A percentile compares a stretch with the other conserved stretches of the same genome.
These are phyloP conservation scores for Hericium alpestre DNA, from an alignment of 768 basidiomycete genomes.

Conservation along the genomic window DNA sequence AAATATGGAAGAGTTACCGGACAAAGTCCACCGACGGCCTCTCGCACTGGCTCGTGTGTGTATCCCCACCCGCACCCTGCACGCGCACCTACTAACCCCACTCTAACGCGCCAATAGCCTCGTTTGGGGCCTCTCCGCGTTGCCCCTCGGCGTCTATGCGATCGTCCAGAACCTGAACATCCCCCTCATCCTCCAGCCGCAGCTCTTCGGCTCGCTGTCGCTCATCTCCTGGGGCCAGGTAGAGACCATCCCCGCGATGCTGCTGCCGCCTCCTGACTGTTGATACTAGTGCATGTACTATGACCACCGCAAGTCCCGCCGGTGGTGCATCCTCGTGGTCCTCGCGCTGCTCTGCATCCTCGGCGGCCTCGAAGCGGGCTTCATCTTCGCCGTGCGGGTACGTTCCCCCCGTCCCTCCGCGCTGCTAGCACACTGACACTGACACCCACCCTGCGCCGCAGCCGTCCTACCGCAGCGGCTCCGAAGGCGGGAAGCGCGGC, in stretches of 20 bases:
- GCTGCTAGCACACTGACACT: not conserved
- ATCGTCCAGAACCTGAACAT: slow-evolving; percentile 58
- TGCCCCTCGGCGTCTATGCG: slow-evolving; percentile 59
- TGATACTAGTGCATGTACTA: slow-evolving; percentile 56
- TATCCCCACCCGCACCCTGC: not conserved
- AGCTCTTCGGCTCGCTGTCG: slow-evolving; percentile 49
- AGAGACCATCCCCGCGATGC: slow-evolving; percentile 5
- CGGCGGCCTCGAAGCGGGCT: slow-evolving; percentile 47
- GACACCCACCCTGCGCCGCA: slow-evolving; percentile 7
- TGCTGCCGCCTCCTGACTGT: slow-evolving; percentile 1
- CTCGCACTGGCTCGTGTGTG: slow-evolving; percentile 55
- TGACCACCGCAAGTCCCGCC: slow-evolving; percentile 29
- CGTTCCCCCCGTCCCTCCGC: slow-evolving; percentile 10
- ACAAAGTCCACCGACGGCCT: slow-evolving; percentile 60
- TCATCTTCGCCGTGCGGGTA: slow-evolving; percentile 50
- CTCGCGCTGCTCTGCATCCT: slow-evolving; percentile 30
- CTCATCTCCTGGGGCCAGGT: slow-evolving; percentile 63
- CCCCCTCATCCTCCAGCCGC: slow-evolving; percentile 61
- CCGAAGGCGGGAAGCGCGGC: slow-evolving; percentile 18
- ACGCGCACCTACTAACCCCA: not conserved
- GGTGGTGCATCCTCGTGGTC: slow-evolving; percentile 25
- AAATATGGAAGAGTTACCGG: slow-evolving; percentile 64
- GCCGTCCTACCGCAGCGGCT: slow-evolving; percentile 28
- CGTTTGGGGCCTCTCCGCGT: slow-evolving; percentile 49
- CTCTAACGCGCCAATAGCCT: slow-evolving; percentile 25